Conservation (phyloP, 768 basidiomycete genomes). For the Xanthoconium stramineum region DNA sequence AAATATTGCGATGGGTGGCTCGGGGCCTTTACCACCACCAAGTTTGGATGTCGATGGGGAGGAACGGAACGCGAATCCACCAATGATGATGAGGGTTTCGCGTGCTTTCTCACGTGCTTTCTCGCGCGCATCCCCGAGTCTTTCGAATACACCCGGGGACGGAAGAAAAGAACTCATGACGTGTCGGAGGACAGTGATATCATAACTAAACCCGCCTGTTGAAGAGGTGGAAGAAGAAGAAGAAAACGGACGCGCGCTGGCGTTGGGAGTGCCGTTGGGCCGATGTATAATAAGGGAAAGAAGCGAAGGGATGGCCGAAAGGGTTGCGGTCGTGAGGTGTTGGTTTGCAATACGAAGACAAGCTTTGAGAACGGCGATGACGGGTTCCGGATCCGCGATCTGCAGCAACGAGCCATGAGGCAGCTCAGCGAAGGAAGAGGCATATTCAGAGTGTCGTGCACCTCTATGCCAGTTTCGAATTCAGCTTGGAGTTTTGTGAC, state of each 20-base stretch:
- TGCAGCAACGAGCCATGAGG: slow-evolving; percentile 29
- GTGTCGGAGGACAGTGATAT: slow-evolving; percentile 61
- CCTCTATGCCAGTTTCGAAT: slow-evolving; percentile 71
- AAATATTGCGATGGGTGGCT: slow-evolving; percentile 66
- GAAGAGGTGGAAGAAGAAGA: slow-evolving; percentile 54
- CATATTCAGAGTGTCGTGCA: slow-evolving; percentile 30
- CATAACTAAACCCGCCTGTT: slow-evolving; percentile 40
- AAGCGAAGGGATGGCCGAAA: slow-evolving; percentile 64
- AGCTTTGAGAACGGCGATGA: slow-evolving; percentile 67
- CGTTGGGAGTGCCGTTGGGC: slow-evolving; percentile 23
- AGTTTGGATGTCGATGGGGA: slow-evolving; percentile 46
- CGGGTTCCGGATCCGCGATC: slow-evolving; percentile 70
- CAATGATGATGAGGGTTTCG: slow-evolving; percentile 71
- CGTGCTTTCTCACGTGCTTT: slow-evolving; percentile 69
- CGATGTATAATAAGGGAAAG: slow-evolving; percentile 60
- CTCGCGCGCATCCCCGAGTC: slow-evolving; percentile 76
- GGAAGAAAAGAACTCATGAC: slow-evolving; percentile 68
- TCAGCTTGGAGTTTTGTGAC: slow-evolving; percentile 72
- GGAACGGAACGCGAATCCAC: slow-evolving; percentile 64
- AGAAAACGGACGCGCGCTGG: slow-evolving; percentile 39
- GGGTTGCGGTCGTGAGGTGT: slow-evolving; percentile 74
- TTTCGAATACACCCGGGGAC: slow-evolving; percentile 74
- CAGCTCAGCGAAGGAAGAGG: slow-evolving; percentile 12
- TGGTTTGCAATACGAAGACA: slow-evolving; percentile 80
- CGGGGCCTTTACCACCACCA: slow-evolving; percentile 56